Base-by-base conservation (phyloP, 164 flowering plant genomes). In the Stephania japonica region DNA sequence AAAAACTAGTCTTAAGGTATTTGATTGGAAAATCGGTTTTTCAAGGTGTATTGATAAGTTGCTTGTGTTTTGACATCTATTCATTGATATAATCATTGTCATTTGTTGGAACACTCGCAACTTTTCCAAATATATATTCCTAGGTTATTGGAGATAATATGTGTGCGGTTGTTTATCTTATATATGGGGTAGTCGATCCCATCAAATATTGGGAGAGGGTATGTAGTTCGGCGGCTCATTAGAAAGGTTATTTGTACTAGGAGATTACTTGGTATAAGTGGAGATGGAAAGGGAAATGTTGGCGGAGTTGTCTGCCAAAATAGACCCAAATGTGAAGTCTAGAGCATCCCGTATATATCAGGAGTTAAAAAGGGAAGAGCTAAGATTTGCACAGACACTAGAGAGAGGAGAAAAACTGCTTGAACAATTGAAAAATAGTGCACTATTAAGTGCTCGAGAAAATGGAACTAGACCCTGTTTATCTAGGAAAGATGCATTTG, bases 171-270 rank as follows among this genome's bases (percentile, higher is more conserved):
- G 95, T 94, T 64, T 92, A 81, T 87, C 97, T 94, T 75, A 81
- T 94, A 79, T 89, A 94, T 86, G 97, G 99, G 21, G 95, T 94
- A 73, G 44, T 84, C n/a, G n/a, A n/a, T n/a, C 67, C 99, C 99
- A 47, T 94, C 99, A 78, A 94, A 94, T 83, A 88, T 94, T 79
- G 97, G 99, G 44, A 87, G 99, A 81, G 99, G 99, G 62, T 94
- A 92, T 84, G 88, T 94, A 13, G 99, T 88, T 78, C 81, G 99
- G 10, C 83, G 99, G 79, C 95, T 94, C 42, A 90, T 94, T 53
- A 85, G 99, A 75, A 89, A 97, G 78, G 88, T 84, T 75, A 89
- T 94, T 78, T 92, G 97, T 78, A 86, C 84, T 72, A 93, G 99
- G 32, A 91, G 92, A 84, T 82, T 91, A 76, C 90, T 94, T 64